These are phyloP conservation scores for Heliosperma pusillum DNA, from an alignment of 148 eudicot species.

Conservation along the genomic window DNA sequence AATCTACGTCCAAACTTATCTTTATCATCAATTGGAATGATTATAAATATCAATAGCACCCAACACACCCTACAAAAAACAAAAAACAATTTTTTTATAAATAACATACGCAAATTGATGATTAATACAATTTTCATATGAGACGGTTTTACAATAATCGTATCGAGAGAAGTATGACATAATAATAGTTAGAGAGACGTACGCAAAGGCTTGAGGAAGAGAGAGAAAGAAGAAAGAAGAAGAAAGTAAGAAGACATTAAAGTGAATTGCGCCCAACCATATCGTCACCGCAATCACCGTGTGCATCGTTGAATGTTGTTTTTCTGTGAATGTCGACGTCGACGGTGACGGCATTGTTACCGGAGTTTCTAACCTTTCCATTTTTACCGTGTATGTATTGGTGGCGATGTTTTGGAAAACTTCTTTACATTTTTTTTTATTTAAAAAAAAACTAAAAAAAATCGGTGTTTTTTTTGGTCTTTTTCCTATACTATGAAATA, in stretches of 20 bases:
- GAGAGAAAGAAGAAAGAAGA: conserved; percentile 64
- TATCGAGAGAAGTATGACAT: neutral
- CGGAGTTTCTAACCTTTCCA: conserved; percentile 14
- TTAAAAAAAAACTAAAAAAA: no score
- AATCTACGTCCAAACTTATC: conserved; percentile 60
- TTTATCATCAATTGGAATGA: conserved; percentile 62
- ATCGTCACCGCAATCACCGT: conserved; percentile 46
- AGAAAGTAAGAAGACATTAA: conserved; percentile 42
- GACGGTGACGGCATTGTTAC: neutral
- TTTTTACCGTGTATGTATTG: neutral
- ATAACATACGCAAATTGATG: neutral
- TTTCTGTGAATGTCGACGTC: conserved; percentile 32
- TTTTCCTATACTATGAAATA: no score
- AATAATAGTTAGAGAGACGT: conserved; percentile 12
- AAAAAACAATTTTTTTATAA: neutral
- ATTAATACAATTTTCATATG: no score
- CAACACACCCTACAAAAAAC: conserved; percentile 48
- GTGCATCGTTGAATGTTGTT: conserved; percentile 31
- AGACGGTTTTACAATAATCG: no score
- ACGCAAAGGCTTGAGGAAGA: conserved; percentile 55
- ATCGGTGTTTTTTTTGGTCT: no score
- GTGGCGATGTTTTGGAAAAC: no score
- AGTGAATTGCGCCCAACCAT: conserved; percentile 73
- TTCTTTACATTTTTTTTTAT: no score
- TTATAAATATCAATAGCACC: conserved; percentile 49